phyloP scores from a whole-genome alignment of 495 filamentous ascomycete species.

The Achaetomiella virescens region DNA sequence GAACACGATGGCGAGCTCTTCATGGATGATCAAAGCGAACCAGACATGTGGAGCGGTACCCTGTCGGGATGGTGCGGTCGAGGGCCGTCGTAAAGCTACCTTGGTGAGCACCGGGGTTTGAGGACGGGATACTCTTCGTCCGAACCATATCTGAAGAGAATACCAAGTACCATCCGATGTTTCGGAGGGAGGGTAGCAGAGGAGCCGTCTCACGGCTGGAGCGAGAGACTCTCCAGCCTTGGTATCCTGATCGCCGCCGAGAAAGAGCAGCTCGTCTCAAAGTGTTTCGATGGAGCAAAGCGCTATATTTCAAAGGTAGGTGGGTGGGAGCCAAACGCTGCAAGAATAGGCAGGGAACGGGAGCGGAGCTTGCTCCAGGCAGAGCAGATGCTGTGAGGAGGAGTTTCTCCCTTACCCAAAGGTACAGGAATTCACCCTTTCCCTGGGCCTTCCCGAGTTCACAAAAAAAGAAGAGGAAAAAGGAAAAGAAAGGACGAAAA shows the following conservation, averaged over 20 bases:
- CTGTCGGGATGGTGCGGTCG: background rate
- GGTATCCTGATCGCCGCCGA: constrained; percentile 40
- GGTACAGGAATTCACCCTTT: too few relatives aligned
- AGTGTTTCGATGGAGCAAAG: constrained; percentile 23
- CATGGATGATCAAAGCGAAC: background rate
- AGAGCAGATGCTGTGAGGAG: too few relatives aligned
- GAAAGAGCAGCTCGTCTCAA: constrained; percentile 29
- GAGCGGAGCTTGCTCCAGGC: too few relatives aligned
- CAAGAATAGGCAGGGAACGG: background rate
- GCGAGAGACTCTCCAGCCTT: background rate
- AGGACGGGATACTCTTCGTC: constrained; percentile 12
- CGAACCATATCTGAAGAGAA: background rate
- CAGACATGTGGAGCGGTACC: background rate
- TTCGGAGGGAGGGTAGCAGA: background rate
- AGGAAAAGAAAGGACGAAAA: background rate
- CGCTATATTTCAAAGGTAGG: background rate
- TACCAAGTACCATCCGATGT: constrained; percentile 17
- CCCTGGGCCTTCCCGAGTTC: too few relatives aligned
- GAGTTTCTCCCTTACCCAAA: too few relatives aligned
- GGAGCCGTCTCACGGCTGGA: background rate
- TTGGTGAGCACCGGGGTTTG: constrained; percentile 1
- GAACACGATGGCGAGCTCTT: constrained; percentile 12
- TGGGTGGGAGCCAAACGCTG: background rate
- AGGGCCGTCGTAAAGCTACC: constrained; percentile 2
- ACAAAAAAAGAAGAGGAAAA: background rate